phyloP scores from a whole-genome alignment of 768 basidiomycete genomes.

The Boletus eberwhitei region DNA sequence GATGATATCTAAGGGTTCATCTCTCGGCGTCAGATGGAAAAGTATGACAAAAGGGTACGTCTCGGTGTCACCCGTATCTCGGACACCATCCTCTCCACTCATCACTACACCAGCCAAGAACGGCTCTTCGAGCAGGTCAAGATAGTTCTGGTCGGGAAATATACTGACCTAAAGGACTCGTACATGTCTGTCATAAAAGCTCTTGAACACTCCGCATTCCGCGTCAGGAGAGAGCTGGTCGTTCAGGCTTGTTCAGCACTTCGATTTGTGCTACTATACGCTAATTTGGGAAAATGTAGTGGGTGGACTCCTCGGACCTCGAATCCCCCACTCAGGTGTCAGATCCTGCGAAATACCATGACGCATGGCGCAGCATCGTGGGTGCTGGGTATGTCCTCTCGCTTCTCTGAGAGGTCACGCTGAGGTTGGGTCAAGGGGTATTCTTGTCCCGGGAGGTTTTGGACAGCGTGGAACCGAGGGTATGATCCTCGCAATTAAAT shows the following conservation, averaged over 20 bases:
- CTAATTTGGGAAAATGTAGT: constrained; percentile 44
- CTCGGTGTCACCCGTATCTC: background rate
- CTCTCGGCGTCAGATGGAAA: constrained; percentile 74
- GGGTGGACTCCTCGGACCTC: constrained; percentile 94
- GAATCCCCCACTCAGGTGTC: constrained; percentile 77
- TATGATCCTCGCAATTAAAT: constrained; percentile 97
- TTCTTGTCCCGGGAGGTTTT: constrained; percentile 97
- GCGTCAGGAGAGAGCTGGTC: constrained; percentile 78
- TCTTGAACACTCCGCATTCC: constrained; percentile 94
- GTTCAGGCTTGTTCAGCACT: constrained; percentile 58
- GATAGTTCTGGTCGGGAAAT: constrained; percentile 94
- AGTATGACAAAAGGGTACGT: constrained; percentile 77
- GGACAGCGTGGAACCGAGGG: constrained; percentile 92
- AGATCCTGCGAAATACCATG: constrained; percentile 86
- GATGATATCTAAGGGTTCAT: constrained; percentile 58
- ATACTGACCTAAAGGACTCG: constrained; percentile 94
- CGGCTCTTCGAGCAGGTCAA: constrained; percentile 84
- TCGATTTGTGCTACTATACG: background rate
- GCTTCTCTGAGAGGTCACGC: background rate
- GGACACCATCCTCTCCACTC: background rate
- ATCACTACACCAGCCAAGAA: constrained; percentile 65
- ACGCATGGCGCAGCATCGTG: constrained; percentile 92
- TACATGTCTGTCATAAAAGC: constrained; percentile 99
- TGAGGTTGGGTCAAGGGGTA: constrained; percentile 56
- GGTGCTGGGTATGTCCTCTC: constrained; percentile 66